A percentile compares a stretch with the other conserved stretches of the same genome.
phyloP scores from a whole-genome alignment of 345 rosid genomes.

The Angophora floribunda region DNA sequence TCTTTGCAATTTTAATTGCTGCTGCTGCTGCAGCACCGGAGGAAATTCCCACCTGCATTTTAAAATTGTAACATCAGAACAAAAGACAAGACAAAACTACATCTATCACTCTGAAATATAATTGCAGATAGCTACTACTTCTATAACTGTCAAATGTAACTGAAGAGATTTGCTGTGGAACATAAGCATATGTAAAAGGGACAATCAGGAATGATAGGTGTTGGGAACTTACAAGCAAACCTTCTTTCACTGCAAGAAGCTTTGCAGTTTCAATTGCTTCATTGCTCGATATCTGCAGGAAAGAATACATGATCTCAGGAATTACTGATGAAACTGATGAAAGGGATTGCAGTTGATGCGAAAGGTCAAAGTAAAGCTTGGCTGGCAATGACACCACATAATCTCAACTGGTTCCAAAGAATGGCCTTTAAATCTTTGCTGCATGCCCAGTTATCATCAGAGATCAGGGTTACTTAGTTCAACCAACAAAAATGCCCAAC shows the following conservation, averaged over 20 bases:
- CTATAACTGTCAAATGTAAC: not conserved
- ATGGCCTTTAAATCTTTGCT: not conserved
- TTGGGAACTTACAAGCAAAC: constrained; percentile 55
- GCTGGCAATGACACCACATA: not conserved
- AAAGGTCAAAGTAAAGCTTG: not conserved
- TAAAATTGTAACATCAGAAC: not conserved
- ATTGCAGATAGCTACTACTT: not conserved
- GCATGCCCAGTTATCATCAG: not conserved
- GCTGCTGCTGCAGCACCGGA: constrained; percentile 87
- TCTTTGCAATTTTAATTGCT: constrained; percentile 72
- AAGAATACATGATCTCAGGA: not conserved
- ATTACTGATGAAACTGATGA: not conserved
- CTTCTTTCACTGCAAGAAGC: constrained; percentile 73
- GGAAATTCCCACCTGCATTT: constrained; percentile 77
- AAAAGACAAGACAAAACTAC: not conserved
- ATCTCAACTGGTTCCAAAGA: not conserved
- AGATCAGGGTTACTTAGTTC: not conserved
- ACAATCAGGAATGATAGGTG: not conserved
- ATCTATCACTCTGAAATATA: not conserved
- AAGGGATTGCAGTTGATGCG: not conserved
- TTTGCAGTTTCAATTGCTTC: constrained; percentile 85
- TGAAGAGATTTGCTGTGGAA: not conserved
- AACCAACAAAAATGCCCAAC: not conserved
- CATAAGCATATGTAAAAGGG: not conserved
- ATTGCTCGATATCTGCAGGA: constrained; percentile 51